Evolutionary conservation across 768 basidiomycete species (phyloP), one percentile per base, ranked within the genome.

Genomic region (Lactarius hengduanensis): DNA sequence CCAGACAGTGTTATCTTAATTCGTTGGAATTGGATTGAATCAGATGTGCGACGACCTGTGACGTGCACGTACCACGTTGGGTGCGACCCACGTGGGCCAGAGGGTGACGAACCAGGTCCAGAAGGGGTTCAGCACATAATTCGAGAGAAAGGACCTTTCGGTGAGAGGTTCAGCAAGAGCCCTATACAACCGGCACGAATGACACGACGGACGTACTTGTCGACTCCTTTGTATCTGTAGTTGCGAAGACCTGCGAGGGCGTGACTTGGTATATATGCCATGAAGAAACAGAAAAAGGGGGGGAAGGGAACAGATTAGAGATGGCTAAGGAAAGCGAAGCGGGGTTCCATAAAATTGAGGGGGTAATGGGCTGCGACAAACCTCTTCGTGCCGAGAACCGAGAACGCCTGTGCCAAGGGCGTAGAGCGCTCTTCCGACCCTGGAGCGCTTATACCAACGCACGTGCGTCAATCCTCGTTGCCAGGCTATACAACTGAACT

Each of bases 91-190:
- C 55, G 83, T 80, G 2, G 95, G 95, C 86, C 92, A 96, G 30
- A 95, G 81, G 5, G 86, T 94, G 62, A 96, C 91, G 68, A 96
- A 86, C 91, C 91, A 91, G 40, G 81, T 92, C 94, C 95, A 97
- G 77, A 89, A 96, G 3, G 91, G 91, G 54, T 86, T 84, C 61
- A 98, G 80, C 28, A 95, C 78, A 75, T 89, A 88, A 73, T 84
- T 81, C 45, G 92, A 92, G 2, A 91, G 72, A 38, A 92, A 70
- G 10, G 93, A 96, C 75, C 92, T 94, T 60, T 36, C 22, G 15
- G 16, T 41, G 9, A 7, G 7, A 54, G 18, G 15, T 32, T 38
- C 26, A 34, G 38, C 61, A 18, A 60, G 30, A 18, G 58, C 30
- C 10, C 10, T 32, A 61, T 32, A 18, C 30, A 16, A 13, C 43